These are phyloP conservation scores for Aspergillus sp. DNA, from an alignment of 2,329 filamentous ascomycete genomes.

Conservation along the genomic window DNA sequence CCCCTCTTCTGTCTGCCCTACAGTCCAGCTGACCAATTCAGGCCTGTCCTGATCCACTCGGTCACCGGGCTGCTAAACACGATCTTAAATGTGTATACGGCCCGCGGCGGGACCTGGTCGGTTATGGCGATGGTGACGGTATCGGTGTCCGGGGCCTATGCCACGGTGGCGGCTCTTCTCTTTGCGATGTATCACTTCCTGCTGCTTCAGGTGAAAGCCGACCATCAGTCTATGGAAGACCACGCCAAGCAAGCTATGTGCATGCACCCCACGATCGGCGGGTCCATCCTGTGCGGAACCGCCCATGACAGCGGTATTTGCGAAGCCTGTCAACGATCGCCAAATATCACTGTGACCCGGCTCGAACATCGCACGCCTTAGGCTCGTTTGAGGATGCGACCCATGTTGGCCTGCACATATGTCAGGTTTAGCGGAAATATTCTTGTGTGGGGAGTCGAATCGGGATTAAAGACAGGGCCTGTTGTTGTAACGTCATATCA, in stretches of 20 bases:
- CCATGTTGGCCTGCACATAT: no score
- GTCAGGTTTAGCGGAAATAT: no score
- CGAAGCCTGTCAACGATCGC: not conserved
- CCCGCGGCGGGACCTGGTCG: not conserved
- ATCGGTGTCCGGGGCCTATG: not conserved
- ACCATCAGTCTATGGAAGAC: not conserved
- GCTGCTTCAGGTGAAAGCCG: not conserved
- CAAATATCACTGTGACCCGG: not conserved
- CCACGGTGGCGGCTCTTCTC: not conserved
- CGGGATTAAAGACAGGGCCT: no score
- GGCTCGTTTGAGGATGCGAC: not conserved
- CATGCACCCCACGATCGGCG: not conserved
- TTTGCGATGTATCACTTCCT: not conserved
- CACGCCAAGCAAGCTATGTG: not conserved
- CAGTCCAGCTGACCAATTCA: not conserved
- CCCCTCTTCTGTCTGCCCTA: not conserved
- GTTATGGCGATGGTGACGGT: constrained; percentile 2
- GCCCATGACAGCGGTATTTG: not conserved
- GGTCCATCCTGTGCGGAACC: not conserved
- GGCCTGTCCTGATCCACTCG: constrained; percentile 2
- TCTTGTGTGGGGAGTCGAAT: no score
- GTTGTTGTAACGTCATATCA: no score
- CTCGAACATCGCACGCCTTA: not conserved
- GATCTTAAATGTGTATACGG: constrained; percentile 5
- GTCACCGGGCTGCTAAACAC: constrained; percentile 5